phyloP scores from a whole-genome alignment of 2,329 filamentous ascomycete species.

The Fusarium odoratissimum region DNA sequence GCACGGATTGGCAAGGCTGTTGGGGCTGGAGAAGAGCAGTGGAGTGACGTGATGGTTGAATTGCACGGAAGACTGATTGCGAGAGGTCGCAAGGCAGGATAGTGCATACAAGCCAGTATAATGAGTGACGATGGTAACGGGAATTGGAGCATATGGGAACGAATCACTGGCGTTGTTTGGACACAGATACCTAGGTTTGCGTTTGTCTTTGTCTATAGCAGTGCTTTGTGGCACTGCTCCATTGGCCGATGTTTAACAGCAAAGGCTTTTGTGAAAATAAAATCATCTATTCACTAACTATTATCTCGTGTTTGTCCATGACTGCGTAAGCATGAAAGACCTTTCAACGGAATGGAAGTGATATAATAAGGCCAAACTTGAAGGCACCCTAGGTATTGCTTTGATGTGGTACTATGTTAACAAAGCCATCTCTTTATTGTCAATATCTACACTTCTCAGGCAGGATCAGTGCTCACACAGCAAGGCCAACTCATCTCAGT shows the following conservation, averaged over 20 bases:
- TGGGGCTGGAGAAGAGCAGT: conserved; percentile 54
- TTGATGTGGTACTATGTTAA: background rate
- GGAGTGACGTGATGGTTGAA: conserved; percentile 68
- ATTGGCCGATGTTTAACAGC: conserved; percentile 18
- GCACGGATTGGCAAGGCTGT: conserved; percentile 61
- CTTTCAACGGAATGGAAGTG: background rate
- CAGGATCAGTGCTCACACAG: background rate
- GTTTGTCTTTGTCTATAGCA: conserved; percentile 20
- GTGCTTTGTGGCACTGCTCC: conserved; percentile 10
- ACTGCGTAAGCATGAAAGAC: background rate
- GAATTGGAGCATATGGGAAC: conserved; percentile 24
- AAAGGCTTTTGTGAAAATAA: conserved; percentile 7
- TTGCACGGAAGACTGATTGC: conserved; percentile 66
- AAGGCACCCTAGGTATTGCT: background rate
- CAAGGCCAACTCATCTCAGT: background rate
- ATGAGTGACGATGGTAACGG: conserved; percentile 47
- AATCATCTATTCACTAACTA: background rate
- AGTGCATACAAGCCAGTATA: conserved; percentile 1
- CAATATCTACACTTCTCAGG: background rate
- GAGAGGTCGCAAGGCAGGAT: conserved; percentile 62
- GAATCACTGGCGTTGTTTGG: conserved; percentile 38
- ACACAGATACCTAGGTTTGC: conserved; percentile 41
- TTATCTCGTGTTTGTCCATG: background rate
- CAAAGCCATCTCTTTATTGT: background rate
- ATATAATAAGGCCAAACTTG: background rate